A percentile compares a stretch with the other conserved stretches of the same genome.
Conservation (phyloP, 768 basidiomycete genomes). For the Mycena olivaceomarginata region DNA sequence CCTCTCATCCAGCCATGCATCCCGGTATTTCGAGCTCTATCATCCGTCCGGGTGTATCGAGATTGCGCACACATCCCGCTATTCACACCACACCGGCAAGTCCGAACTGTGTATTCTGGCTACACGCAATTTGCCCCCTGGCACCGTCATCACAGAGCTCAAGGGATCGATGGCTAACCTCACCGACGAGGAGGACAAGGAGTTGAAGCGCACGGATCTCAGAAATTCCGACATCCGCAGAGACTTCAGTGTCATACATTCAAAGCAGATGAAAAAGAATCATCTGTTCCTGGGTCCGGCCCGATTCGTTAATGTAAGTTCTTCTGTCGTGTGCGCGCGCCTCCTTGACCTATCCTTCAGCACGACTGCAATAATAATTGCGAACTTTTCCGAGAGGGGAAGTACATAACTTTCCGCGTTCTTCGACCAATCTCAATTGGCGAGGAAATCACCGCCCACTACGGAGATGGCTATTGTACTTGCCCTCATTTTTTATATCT, state of each 20-base stretch:
- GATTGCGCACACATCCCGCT: slow-evolving; percentile 92
- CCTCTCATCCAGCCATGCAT: slow-evolving; percentile 87
- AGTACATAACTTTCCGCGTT: slow-evolving; percentile 92
- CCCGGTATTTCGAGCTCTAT: slow-evolving; percentile 93
- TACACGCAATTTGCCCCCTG: slow-evolving; percentile 80
- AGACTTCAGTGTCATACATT: slow-evolving; percentile 95
- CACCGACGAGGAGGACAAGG: slow-evolving; percentile 90
- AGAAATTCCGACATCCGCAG: slow-evolving; percentile 86
- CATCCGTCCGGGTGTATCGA: slow-evolving; percentile 89
- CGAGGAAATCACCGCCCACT: slow-evolving; percentile 93
- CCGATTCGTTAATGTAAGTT: slow-evolving; percentile 92
- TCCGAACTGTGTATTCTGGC: slow-evolving; percentile 93
- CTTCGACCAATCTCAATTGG: slow-evolving; percentile 86
- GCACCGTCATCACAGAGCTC: slow-evolving; percentile 87
- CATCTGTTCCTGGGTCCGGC: slow-evolving; percentile 94
- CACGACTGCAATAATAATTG: slow-evolving; percentile 95
- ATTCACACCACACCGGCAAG: slow-evolving; percentile 91
- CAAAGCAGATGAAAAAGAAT: slow-evolving; percentile 94
- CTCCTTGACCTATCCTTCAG: slow-evolving; percentile 62
- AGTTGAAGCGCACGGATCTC: slow-evolving; percentile 88
- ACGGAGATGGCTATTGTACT: slow-evolving; percentile 94
- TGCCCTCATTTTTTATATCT: slow-evolving; percentile 55
- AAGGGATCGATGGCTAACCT: slow-evolving; percentile 95
- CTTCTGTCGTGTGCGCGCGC: slow-evolving; percentile 46
- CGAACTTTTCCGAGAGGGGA: slow-evolving; percentile 91